Percentiles rank a stretch among this genome's conserved stretches.
These are phyloP conservation scores for Carex scoparia DNA, from an alignment of 176 grass and related monocot genomes.

Conservation along the genomic window DNA sequence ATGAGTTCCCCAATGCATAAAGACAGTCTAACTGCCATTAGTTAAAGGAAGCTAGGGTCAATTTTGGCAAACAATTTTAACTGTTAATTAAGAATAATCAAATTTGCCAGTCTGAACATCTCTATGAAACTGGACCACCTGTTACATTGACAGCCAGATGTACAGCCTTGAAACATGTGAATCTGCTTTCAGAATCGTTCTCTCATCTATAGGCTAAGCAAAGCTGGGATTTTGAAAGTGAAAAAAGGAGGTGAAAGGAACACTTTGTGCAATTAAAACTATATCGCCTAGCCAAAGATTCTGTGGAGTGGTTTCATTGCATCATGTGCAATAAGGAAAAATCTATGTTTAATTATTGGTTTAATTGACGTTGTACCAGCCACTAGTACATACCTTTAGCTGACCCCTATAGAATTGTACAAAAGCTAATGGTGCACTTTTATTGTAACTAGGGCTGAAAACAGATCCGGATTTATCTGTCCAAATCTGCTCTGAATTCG, in stretches of 20 bases:
- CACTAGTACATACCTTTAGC: background rate
- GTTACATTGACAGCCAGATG: background rate
- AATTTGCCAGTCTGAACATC: background rate
- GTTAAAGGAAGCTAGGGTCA: background rate
- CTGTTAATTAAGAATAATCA: background rate
- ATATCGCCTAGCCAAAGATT: background rate
- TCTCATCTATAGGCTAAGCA: background rate
- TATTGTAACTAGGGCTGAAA: background rate
- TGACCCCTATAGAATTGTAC: background rate
- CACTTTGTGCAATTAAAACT: background rate
- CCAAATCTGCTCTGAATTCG: no score
- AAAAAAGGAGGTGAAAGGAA: background rate
- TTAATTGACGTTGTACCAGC: background rate
- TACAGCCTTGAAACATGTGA: background rate
- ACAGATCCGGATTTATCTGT: no score
- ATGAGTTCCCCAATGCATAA: background rate
- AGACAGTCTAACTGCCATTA: background rate
- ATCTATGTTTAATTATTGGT: background rate
- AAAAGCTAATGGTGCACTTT: background rate
- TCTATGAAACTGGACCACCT: background rate
- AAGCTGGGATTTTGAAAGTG: background rate
- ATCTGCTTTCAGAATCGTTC: background rate
- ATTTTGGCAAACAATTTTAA: background rate
- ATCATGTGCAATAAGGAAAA: background rate
- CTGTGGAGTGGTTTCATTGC: background rate